These are phyloP conservation scores for Hypoxylon sp. DNA, from an alignment of 2,329 filamentous ascomycete species.

Conservation along the genomic window DNA sequence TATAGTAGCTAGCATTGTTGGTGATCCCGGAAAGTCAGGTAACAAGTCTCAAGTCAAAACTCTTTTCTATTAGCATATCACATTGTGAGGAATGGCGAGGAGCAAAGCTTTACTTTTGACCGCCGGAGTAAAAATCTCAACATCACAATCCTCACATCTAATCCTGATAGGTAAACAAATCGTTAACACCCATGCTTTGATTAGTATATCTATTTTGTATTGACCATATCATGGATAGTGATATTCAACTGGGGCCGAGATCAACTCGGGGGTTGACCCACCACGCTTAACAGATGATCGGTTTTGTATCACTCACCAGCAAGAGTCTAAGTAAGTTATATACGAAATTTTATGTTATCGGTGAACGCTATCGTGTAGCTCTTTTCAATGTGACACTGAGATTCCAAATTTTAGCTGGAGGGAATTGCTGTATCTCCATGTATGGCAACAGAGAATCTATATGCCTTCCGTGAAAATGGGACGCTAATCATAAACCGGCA, in stretches of 20 bases:
- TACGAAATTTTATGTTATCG: neutral
- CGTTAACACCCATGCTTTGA: neutral
- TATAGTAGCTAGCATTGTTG: constrained; percentile 10
- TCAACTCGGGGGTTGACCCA: neutral
- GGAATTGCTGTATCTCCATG: neutral
- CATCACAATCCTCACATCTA: neutral
- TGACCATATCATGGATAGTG: neutral
- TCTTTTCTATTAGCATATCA: too few relatives aligned
- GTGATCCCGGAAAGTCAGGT: neutral
- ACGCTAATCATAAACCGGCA: constrained; percentile 40
- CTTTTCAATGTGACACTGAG: neutral
- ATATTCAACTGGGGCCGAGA: neutral
- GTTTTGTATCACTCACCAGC: neutral
- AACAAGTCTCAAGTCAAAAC: too few relatives aligned
- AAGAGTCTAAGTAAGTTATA: neutral
- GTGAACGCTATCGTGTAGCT: constrained; percentile 4
- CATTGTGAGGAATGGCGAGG: too few relatives aligned
- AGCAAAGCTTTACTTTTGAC: too few relatives aligned
- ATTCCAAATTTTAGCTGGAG: neutral
- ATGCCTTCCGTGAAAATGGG: constrained; percentile 32
- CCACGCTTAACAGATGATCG: constrained; percentile 9
- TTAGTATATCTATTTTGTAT: neutral
- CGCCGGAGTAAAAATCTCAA: neutral
- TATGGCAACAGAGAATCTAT: neutral
- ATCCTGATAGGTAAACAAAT: neutral